These are phyloP conservation scores for Ustilago sp. DNA, from an alignment of 1,284 basidiomycete species.

Conservation along the genomic window DNA sequence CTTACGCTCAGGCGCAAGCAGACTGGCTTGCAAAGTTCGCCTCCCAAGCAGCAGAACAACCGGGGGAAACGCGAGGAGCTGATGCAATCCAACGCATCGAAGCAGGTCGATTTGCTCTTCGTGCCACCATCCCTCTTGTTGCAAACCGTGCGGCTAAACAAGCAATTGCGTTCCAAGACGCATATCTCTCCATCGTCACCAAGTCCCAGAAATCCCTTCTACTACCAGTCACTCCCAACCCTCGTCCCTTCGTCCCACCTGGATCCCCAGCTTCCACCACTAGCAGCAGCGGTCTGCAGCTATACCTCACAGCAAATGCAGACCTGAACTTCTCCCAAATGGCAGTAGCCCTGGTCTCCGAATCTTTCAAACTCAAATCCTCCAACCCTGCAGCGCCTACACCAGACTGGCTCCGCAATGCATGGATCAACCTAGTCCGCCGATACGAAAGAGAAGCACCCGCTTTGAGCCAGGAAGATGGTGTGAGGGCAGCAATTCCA, in stretches of 20 bases:
- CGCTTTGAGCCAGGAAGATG: slow-evolving; percentile 43
- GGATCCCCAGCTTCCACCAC: slow-evolving; percentile 30
- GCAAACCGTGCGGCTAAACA: slow-evolving; percentile 29
- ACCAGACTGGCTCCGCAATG: slow-evolving; percentile 44
- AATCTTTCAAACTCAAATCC: slow-evolving; percentile 25
- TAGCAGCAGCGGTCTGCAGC: slow-evolving; percentile 14
- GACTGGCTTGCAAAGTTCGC: slow-evolving; percentile 57
- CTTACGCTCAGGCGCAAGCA: slow-evolving; percentile 56
- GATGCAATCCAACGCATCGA: slow-evolving; percentile 53
- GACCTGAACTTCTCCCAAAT: slow-evolving; percentile 67
- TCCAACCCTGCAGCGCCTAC: neutral
- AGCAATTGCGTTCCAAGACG: slow-evolving; percentile 47
- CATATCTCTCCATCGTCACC: slow-evolving; percentile 49
- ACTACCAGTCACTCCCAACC: slow-evolving; percentile 65
- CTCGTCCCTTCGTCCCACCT: slow-evolving; percentile 61
- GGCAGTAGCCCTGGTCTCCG: slow-evolving; percentile 55
- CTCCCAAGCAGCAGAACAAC: slow-evolving; percentile 22
- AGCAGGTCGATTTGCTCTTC: slow-evolving; percentile 56
- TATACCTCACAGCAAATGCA: slow-evolving; percentile 63
- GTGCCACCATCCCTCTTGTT: slow-evolving; percentile 53
- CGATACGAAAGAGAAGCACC: slow-evolving; percentile 58
- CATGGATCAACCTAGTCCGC: slow-evolving; percentile 46
- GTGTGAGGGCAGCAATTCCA: slow-evolving; percentile 33
- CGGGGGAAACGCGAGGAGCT: slow-evolving; percentile 35
- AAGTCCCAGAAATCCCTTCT: slow-evolving; percentile 54